Percentiles rank a stretch among this genome's conserved stretches.
Conservation (phyloP, 2,329 filamentous ascomycete genomes). For the Emmonsia crescens region DNA sequence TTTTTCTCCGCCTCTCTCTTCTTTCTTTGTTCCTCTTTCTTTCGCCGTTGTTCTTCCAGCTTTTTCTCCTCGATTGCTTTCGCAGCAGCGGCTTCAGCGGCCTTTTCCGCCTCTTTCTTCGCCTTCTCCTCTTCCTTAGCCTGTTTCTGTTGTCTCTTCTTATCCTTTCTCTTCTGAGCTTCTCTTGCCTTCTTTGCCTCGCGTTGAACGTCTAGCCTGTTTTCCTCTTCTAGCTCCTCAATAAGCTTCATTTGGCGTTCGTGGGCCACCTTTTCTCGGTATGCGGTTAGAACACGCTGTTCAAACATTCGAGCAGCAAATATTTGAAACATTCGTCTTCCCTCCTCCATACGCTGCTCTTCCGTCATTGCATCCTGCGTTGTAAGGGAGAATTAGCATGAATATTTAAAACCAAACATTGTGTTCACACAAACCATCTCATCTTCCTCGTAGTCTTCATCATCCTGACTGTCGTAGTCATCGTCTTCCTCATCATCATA, state of each 20-base stretch:
- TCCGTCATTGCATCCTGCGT: conserved; percentile 87
- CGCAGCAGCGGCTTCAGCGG: conserved; percentile 69
- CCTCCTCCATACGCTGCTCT: conserved; percentile 98
- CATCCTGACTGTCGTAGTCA: conserved; percentile 51
- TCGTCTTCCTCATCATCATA: conserved; percentile 69
- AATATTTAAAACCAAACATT: conserved; percentile 27
- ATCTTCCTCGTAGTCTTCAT: conserved; percentile 55
- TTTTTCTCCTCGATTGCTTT: conserved; percentile 68
- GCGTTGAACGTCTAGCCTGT: conserved; percentile 60
- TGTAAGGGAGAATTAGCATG: conserved; percentile 18
- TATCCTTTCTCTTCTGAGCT: conserved; percentile 91
- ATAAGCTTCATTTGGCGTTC: conserved; percentile 86
- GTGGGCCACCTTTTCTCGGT: conserved; percentile 89
- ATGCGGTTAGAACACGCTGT: conserved; percentile 90
- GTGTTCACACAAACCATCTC: conserved; percentile 43
- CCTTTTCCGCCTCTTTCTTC: conserved; percentile 76
- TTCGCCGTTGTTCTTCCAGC: conserved; percentile 67
- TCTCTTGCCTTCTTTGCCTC: conserved; percentile 91
- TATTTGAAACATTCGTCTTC: conserved; percentile 97
- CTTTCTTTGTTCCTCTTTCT: conserved; percentile 79
- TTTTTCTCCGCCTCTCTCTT: conserved; percentile 87
- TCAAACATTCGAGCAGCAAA: conserved; percentile 99
- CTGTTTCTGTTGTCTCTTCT: conserved; percentile 79
- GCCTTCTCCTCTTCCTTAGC: conserved; percentile 85
- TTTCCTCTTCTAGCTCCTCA: conserved; percentile 83